Base-by-base conservation (phyloP, 139 green algal genomes). In the Gonium pectorale region DNA sequence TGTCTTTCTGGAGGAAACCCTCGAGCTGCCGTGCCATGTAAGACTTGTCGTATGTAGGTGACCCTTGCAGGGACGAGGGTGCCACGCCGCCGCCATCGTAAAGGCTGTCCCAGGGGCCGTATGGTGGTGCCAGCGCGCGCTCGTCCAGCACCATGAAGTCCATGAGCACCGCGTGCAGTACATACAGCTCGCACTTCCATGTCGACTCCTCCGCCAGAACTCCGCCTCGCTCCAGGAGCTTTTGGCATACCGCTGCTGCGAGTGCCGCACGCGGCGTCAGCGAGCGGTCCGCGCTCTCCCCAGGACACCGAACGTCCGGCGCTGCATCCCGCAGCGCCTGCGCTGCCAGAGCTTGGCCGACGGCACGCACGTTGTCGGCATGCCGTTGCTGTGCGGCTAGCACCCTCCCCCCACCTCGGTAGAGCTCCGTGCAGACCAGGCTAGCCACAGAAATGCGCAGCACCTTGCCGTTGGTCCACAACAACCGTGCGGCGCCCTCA, bases 151-250 rank as follows among this genome's bases (percentile, higher is more conserved):
- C 43, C 26, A 63, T 40, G 26, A 40, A 52, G 43, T 84, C 40
- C 63, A 84, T 40, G 22, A 84, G 41, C 41, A 84, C 78, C 13
- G 56, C 54, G 62, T 84, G 78, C 78, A 84, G 78, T 27, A 84
- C 27, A 41, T 66, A 84, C 40, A 75, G 60, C 51, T 80, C 64
- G 33, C 33, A 46, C 33, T 49, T n/a, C n/a, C n/a, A n/a, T n/a
- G n/a, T n/a, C n/a, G n/a, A n/a, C n/a, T n/a, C n/a, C n/a, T n/a
- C n/a, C n/a, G 31, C 64, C 64, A 71, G 22, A 44, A 35, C 6
- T 8, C 9, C 15, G 54, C n/a, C 54, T 21, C 54, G 17, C 17
- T 59, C 15, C 49, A 59, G 49, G 49, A 17, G 17, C 13, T 59
- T 13, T 26, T 26, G 49, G 15, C 49, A n/a, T n/a, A n/a, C n/a